Evolutionary conservation across 495 filamentous ascomycete genomes (phyloP).

Genomic region (Chlorociboria aeruginascens): DNA sequence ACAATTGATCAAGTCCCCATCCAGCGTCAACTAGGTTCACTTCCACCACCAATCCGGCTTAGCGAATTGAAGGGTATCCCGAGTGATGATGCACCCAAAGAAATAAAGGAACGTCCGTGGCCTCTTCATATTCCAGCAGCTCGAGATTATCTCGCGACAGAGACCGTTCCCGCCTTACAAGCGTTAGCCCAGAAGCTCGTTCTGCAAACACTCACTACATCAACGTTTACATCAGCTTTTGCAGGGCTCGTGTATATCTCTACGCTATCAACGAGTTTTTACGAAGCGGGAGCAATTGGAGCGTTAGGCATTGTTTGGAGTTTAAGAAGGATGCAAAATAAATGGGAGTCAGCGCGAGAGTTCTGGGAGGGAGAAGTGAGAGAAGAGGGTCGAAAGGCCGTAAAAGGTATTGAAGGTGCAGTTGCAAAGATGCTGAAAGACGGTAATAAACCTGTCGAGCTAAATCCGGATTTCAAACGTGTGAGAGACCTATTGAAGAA

Average conservation of each 20-base stretch:
- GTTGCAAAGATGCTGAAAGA: slow-evolving; percentile 42
- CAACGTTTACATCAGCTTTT: slow-evolving; percentile 53
- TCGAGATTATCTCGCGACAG: slow-evolving; percentile 46
- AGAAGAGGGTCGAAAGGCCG: slow-evolving; percentile 65
- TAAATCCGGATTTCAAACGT: slow-evolving; percentile 32
- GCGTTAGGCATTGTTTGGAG: slow-evolving; percentile 67
- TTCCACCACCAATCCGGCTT: slow-evolving; percentile 1
- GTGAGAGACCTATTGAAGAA: slow-evolving; percentile 44
- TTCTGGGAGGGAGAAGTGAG: slow-evolving; percentile 68
- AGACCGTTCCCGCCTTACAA: slow-evolving; percentile 65
- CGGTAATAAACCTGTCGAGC: slow-evolving; percentile 23
- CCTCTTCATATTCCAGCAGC: slow-evolving; percentile 39
- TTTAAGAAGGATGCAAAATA: slow-evolving; percentile 58
- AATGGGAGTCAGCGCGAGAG: slow-evolving; percentile 60
- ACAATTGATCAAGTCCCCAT: neutral
- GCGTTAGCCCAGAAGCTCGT: slow-evolving; percentile 68
- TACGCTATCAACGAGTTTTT: slow-evolving; percentile 36
- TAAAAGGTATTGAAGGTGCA: slow-evolving; percentile 56
- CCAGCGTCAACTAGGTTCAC: neutral
- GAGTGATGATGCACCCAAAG: slow-evolving; percentile 15
- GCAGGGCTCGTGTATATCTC: slow-evolving; percentile 21
- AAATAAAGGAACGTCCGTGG: slow-evolving; percentile 18
- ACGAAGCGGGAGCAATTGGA: slow-evolving; percentile 70
- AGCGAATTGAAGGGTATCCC: slow-evolving; percentile 22
- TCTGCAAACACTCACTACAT: slow-evolving; percentile 57